A percentile compares a stretch with the other conserved stretches of the same genome.
Conservation (phyloP, 441 rosid species). For the Theobroma grandiflorum region DNA sequence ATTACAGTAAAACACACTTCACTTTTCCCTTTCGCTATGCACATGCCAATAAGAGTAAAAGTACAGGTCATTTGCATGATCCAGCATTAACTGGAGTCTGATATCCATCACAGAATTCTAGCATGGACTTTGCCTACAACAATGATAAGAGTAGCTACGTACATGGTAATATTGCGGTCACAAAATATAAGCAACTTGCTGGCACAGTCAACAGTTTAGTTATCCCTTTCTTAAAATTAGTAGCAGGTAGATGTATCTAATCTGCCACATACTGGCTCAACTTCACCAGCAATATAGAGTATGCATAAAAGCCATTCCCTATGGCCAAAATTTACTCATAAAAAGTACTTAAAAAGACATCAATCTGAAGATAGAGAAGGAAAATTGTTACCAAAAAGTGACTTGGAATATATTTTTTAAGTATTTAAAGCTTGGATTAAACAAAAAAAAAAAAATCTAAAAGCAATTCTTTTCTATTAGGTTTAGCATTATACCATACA, state of each 20-base stretch:
- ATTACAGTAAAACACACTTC: no score
- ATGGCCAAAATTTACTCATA: not conserved
- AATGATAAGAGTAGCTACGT: no score
- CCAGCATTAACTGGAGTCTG: no score
- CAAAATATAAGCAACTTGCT: not conserved
- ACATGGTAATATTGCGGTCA: no score
- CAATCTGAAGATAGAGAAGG: not conserved
- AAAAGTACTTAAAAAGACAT: not conserved
- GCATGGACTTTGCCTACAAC: no score
- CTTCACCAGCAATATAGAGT: slow-evolving; percentile 1
- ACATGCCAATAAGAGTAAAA: no score
- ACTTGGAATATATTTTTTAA: not conserved
- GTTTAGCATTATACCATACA: no score
- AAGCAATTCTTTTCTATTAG: no score
- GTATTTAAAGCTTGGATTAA: not conserved
- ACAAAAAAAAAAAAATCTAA: not conserved
- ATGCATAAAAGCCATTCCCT: not conserved
- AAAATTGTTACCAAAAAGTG: not conserved
- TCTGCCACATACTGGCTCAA: slow-evolving; percentile 13
- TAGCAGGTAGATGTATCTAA: not conserved
- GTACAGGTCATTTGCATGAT: no score
- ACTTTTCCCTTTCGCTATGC: no score
- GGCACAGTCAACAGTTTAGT: not conserved
- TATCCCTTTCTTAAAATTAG: not conserved
- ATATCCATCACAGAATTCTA: no score